Conservation (phyloP, 2,329 filamentous ascomycete species). For the Colletotrichum nymphaeae region DNA sequence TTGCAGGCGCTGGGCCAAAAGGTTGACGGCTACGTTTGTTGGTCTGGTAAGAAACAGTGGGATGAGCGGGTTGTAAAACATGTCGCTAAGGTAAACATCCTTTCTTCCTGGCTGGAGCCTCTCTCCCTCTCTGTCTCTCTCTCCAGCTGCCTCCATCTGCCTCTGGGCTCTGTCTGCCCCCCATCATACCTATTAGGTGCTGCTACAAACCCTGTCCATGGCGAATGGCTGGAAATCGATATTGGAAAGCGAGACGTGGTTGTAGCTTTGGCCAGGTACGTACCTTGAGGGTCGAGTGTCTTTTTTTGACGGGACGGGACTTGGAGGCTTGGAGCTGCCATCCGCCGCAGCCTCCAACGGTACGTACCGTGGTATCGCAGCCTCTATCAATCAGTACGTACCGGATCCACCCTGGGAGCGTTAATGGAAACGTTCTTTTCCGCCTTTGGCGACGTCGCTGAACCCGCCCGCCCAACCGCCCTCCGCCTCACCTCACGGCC, state of each 20-base stretch:
- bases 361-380: not conserved
- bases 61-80: constrained; percentile 19
- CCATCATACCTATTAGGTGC: not conserved
- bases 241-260: constrained; percentile 13
- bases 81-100: constrained; percentile 7
- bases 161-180: not conserved
- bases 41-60: constrained; percentile 13
- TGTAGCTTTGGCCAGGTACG: not conserved
- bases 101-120: not conserved
- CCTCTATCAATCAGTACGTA: not conserved
- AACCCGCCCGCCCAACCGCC: not conserved
- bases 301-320: not conserved
- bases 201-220: constrained; percentile 1
- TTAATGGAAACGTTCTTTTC: constrained; percentile 36
- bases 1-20: constrained; percentile 21
- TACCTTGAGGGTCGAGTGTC: not conserved
- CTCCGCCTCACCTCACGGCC: not conserved
- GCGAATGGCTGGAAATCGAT: constrained; percentile 17
- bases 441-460: constrained; percentile 28
- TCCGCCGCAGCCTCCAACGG: constrained; percentile 3
- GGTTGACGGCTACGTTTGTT: too few species aligned
- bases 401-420: constrained; percentile 15
- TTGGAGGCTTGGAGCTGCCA: not conserved
- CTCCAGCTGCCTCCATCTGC: not conserved
- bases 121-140: not conserved